Evolutionary conservation across 768 basidiomycete species (phyloP).

Genomic region (Chiua virens): DNA sequence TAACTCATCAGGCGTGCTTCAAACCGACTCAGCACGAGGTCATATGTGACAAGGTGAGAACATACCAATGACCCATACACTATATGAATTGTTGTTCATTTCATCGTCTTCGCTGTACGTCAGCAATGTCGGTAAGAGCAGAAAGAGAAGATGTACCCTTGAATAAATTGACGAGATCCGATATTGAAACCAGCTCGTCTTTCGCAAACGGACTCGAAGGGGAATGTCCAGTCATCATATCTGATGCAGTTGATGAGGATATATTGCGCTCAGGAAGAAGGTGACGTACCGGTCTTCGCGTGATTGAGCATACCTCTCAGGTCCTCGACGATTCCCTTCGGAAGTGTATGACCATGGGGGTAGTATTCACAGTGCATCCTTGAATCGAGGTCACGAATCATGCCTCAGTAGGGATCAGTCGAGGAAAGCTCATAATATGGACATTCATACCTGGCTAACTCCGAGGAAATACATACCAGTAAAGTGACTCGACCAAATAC

Average conservation of each 20-base stretch:
- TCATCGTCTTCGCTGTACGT: not conserved
- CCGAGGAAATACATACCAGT: conserved; percentile 9
- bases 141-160: not conserved
- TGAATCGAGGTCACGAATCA: not conserved
- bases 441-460: not conserved
- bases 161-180: conserved; percentile 15
- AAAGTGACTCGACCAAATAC: conserved; percentile 12
- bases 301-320: conserved; percentile 19
- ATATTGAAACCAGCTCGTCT: conserved; percentile 12
- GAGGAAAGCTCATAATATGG: not conserved
- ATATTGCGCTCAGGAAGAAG: not conserved
- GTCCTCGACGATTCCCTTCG: conserved; percentile 1
- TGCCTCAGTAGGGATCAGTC: not conserved
- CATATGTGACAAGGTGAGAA: too few relatives aligned
- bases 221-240: conserved; percentile 16
- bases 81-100: not conserved
- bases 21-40: not conserved
- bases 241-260: not conserved
- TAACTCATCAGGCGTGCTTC: too few relatives aligned
- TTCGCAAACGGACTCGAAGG: conserved; percentile 16
- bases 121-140: not conserved
- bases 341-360: not conserved
- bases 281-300: conserved; percentile 7
- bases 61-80: conserved; percentile 17
- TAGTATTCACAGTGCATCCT: conserved; percentile 22